These are phyloP conservation scores for Centella asiatica DNA, from an alignment of 129 eudicot genomes.

Conservation along the genomic window DNA sequence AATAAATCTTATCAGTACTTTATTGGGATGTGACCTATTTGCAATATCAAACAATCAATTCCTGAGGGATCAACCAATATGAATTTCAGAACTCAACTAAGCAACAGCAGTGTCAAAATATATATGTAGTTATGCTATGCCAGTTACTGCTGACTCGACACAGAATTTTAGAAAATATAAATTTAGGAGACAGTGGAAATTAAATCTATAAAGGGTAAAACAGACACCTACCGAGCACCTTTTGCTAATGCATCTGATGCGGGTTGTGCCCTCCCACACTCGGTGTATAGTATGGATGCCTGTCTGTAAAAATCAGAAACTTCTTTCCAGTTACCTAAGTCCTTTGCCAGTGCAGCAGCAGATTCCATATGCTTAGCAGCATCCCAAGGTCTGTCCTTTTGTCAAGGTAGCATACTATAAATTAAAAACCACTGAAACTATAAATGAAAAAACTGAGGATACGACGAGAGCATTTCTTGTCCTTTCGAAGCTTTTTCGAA, in stretches of 20 bases:
- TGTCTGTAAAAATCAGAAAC: constrained; percentile 82
- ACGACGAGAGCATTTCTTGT: constrained; percentile 96
- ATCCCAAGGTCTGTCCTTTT: constrained; percentile 78
- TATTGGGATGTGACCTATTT: not conserved
- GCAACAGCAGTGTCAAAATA: no score
- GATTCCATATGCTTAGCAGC: constrained; percentile 99
- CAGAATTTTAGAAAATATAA: not conserved
- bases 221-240: constrained; percentile 84
- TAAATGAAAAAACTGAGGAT: constrained; percentile 42
- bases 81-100: no score
- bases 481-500: constrained; percentile 96
- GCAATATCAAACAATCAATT: not conserved
- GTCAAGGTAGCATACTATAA: constrained; percentile 37
- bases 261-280: constrained; percentile 90
- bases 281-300: constrained; percentile 73
- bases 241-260: constrained; percentile 96
- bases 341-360: constrained; percentile 84
- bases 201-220: constrained; percentile 9
- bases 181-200: not conserved
- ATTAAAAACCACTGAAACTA: no score
- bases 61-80: no score
- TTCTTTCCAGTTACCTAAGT: constrained; percentile 69
- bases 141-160: not conserved
- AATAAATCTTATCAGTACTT: no score
- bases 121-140: no score